Evolutionary conservation across 208 protist genomes (phyloP).

Genomic region (Trypanosoma caninum): DNA sequence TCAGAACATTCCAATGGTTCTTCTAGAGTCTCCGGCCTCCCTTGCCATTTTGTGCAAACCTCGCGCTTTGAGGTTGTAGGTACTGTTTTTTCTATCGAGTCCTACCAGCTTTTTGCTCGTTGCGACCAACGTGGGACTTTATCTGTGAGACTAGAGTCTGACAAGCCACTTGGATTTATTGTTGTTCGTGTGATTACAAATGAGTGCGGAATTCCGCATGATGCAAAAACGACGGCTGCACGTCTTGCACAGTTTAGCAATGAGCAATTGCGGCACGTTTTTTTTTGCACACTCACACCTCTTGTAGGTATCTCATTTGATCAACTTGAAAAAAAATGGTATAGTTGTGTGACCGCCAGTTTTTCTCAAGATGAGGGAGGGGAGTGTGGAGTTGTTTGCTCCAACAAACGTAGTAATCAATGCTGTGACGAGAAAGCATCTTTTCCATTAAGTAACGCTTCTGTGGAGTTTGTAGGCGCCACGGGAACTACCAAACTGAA

Average conservation of each 20-base stretch:
- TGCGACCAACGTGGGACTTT: slow-evolving; percentile 1
- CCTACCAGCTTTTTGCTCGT: slow-evolving; percentile 22
- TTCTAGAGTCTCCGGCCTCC: not conserved
- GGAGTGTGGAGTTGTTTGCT: slow-evolving; percentile 17
- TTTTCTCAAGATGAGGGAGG: slow-evolving; percentile 5
- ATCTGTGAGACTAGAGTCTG: not conserved
- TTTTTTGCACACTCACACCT: slow-evolving; percentile 40
- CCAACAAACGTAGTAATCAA: slow-evolving; percentile 7
- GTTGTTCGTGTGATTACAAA: slow-evolving; percentile 24
- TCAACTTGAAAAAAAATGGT: slow-evolving; percentile 28
- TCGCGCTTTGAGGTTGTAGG: slow-evolving; percentile 45
- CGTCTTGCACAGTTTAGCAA: slow-evolving; percentile 27
- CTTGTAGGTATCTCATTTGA: slow-evolving; percentile 32
- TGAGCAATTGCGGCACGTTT: slow-evolving; percentile 31
- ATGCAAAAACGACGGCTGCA: slow-evolving; percentile 19
- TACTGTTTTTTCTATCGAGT: slow-evolving; percentile 41
- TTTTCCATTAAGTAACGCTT: not conserved
- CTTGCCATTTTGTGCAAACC: slow-evolving; percentile 15
- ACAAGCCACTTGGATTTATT: slow-evolving; percentile 10
- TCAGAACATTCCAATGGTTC: not conserved
- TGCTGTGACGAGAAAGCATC: not conserved
- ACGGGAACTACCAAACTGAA: not conserved
- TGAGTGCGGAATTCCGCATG: slow-evolving; percentile 5
- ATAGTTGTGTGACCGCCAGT: not conserved
- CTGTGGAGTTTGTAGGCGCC: not conserved